phyloP scores from a whole-genome alignment of 305 asterid genomes.

The Solanum hybrid region DNA sequence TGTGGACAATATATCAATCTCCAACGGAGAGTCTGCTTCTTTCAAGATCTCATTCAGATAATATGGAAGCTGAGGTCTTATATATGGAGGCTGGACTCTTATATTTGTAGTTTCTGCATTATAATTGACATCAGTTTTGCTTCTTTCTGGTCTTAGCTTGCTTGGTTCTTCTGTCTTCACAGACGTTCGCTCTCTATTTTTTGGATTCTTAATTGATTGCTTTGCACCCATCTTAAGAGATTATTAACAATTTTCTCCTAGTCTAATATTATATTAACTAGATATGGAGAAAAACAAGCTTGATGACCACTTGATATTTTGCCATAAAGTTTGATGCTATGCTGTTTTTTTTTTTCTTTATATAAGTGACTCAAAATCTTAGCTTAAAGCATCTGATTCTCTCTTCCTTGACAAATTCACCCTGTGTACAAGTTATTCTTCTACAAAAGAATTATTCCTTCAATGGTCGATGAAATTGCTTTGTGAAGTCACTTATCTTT shows the following conservation, averaged over 20 bases:
- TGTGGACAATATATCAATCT: constrained; percentile 30
- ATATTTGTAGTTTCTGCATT: neutral
- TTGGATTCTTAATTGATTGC: neutral
- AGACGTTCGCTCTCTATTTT: neutral
- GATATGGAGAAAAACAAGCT: neutral
- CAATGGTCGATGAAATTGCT: neutral
- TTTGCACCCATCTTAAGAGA: neutral
- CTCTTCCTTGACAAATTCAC: neutral
- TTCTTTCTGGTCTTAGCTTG: neutral
- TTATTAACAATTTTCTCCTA: neutral
- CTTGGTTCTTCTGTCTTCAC: neutral
- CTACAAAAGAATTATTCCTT: neutral
- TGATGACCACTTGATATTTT: neutral
- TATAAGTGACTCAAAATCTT: neutral
- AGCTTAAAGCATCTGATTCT: neutral
- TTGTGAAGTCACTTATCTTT: neutral
- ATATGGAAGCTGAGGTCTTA: neutral
- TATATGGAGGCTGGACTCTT: neutral
- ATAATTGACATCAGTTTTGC: neutral
- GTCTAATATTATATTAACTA: neutral
- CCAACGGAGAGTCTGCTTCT: constrained; percentile 32
- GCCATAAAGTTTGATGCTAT: neutral
- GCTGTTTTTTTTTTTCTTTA: neutral
- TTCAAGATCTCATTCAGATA: constrained; percentile 21
- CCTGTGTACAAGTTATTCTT: neutral